Evolutionary conservation across 768 basidiomycete genomes (phyloP).

Genomic region (Auricularia auricula-judae): DNA sequence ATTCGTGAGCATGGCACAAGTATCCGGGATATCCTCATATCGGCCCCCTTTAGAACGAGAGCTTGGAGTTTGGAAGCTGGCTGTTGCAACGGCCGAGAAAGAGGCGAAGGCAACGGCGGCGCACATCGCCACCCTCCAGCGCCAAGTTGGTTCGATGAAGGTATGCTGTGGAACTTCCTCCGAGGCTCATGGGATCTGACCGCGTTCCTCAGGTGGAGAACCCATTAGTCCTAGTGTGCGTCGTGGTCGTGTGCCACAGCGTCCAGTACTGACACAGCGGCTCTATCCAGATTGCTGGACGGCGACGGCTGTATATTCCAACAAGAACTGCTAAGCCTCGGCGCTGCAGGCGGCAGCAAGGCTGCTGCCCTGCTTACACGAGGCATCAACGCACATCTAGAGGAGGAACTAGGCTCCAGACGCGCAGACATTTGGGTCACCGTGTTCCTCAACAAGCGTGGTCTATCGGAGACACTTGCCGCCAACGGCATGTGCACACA

Average conservation of each 20-base stretch:
- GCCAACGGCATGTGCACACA: constrained; percentile 7
- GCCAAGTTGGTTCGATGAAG: constrained; percentile 43
- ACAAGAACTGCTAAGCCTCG: constrained; percentile 45
- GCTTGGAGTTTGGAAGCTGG: constrained; percentile 59
- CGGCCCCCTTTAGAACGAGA: constrained; percentile 35
- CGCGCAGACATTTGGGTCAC: constrained; percentile 68
- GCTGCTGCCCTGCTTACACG: constrained; percentile 58
- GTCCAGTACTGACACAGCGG: constrained; percentile 30
- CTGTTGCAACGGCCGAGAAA: constrained; percentile 47
- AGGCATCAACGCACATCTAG: constrained; percentile 55
- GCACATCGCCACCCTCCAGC: constrained; percentile 52
- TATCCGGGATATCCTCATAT: not conserved
- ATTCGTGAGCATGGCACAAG: constrained; percentile 18
- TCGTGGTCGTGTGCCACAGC: not conserved
- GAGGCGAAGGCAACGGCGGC: constrained; percentile 57
- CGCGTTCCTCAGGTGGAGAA: constrained; percentile 37
- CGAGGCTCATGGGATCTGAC: constrained; percentile 3
- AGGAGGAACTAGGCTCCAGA: constrained; percentile 49
- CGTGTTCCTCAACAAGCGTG: constrained; percentile 55
- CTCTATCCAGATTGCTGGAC: constrained; percentile 50
- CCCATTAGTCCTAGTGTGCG: constrained; percentile 18
- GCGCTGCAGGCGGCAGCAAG: constrained; percentile 51
- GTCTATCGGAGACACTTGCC: constrained; percentile 30
- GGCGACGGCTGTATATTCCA: constrained; percentile 62
- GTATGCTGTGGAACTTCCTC: not conserved